phyloP scores from a whole-genome alignment of 139 green algal species.

The Trebouxia sp. region DNA sequence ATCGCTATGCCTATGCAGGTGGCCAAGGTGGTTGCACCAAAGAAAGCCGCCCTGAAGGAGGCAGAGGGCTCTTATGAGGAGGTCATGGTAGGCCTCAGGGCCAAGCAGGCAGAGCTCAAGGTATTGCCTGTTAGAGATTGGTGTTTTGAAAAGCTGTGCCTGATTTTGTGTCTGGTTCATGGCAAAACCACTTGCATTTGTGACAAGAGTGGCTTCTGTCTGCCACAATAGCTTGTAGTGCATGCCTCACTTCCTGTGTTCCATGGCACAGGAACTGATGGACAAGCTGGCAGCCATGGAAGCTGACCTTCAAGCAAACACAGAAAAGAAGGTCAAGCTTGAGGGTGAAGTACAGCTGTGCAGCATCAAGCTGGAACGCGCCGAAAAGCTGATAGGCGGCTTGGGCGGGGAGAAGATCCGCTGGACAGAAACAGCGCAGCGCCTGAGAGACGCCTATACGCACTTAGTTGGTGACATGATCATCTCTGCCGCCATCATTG shows the following conservation, averaged over 20 bases:
- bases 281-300: slow-evolving; percentile 78
- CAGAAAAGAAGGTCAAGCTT: slow-evolving; percentile 69
- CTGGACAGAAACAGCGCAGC: slow-evolving; percentile 66
- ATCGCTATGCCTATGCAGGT: no score
- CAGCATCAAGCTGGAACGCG: slow-evolving; percentile 72
- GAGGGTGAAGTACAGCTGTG: slow-evolving; percentile 77
- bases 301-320: slow-evolving; percentile 61
- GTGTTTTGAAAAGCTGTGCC: no score
- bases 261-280: slow-evolving; percentile 51
- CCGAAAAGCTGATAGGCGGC: slow-evolving; percentile 76
- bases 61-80: slow-evolving; percentile 68
- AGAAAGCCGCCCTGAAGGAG: slow-evolving; percentile 72
- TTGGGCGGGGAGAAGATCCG: slow-evolving; percentile 73
- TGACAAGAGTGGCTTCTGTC: no score
- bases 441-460: slow-evolving; percentile 49
- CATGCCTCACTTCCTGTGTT: no score
- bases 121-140: no score
- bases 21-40: slow-evolving; percentile 66
- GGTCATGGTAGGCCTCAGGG: slow-evolving; percentile 71
- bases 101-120: slow-evolving; percentile 74
- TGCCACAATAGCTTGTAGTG: no score
- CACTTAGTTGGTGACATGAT: slow-evolving; percentile 85
- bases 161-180: no score
- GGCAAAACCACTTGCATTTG: no score
- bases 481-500: slow-evolving; percentile 63